Evolutionary conservation across 139 green algal genomes (phyloP).

Genomic region (Pleodorina starrii): DNA sequence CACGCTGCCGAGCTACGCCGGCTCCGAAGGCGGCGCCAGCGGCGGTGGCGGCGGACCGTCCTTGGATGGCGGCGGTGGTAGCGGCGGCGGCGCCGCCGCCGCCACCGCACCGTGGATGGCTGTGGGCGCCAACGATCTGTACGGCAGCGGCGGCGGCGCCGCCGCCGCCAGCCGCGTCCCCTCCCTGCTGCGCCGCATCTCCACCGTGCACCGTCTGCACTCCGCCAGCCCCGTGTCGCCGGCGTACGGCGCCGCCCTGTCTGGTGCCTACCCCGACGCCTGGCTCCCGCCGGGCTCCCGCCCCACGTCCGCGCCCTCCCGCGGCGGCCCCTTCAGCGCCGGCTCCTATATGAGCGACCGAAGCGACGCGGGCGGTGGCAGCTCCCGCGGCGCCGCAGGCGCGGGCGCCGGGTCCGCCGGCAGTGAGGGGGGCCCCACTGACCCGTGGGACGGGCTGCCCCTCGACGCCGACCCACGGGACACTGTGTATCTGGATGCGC

Average conservation of each 20-base stretch:
- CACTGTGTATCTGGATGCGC: constrained; percentile 38
- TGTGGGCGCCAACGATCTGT: no score
- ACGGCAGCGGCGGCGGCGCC: neutral
- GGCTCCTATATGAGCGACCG: no score
- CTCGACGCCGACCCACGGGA: constrained; percentile 27
- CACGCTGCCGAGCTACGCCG: no score
- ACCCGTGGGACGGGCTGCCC: constrained; percentile 12
- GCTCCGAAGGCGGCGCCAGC: neutral
- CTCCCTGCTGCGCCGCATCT: neutral
- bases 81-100: neutral
- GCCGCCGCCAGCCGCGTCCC: neutral
- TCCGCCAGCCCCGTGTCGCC: neutral
- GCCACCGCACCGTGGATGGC: no score
- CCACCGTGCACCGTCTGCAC: neutral
- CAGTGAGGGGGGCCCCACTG: neutral
- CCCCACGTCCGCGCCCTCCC: neutral
- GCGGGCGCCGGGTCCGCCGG: neutral
- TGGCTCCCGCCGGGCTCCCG: no score
- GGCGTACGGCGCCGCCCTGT: no score
- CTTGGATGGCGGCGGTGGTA: no score
- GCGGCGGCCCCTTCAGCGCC: no score
- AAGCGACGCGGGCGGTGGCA: no score
- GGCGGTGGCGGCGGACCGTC: neutral
- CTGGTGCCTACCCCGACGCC: no score
- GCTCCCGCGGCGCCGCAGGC: neutral